Base-by-base conservation (phyloP, 2,329 filamentous ascomycete species). In the Cadophora gregata region DNA sequence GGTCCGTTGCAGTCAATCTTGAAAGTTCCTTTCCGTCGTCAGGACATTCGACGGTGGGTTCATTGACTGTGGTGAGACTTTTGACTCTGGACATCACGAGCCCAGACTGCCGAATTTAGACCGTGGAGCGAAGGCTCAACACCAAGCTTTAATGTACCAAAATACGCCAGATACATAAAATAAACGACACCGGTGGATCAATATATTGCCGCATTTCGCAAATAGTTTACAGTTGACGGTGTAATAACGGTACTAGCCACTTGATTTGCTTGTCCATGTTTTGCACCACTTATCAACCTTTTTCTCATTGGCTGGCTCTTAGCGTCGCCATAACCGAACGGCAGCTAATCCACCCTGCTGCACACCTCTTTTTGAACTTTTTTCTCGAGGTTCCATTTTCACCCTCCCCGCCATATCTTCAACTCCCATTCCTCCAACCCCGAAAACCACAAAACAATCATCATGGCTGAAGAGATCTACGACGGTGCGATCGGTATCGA, bases 401-500 rank as follows among this genome's bases (percentile, higher is more conserved):
- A 51, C 29, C 48, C 66, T 68, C 66, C 68, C 68, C 68, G 66
- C 68, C 45, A 62, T 67, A 55, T 58, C 36, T 59, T 31, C 63
- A 62, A 60, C 58, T 65, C 63, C 62, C 64, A 67, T 64, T 64
- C 61, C 66, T 63, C 55, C 58, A 71, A 53, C 16, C 6, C 55
- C 55, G 38, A 33, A 31, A 38, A 64, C 66, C 56, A 69, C 60
- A 70, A 66, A 63, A 70, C 56, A 67, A 67, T 78, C 80, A 93
- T 84, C 81, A 97, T 97, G 95, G 90, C 93, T 82, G 93, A 97
- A 83, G 95, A 97, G 90, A 90, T 96, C 79, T 99, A 98, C 84
- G 96, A 99, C 82, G 96, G 96, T 92, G 96, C 96, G 89, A 93
- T 98, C 86, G 96, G 96, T 90, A 99, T 99, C 86, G 96, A 99